Conservation (phyloP, 805 yeast species). For the Torulaspora delbrueckii region DNA sequence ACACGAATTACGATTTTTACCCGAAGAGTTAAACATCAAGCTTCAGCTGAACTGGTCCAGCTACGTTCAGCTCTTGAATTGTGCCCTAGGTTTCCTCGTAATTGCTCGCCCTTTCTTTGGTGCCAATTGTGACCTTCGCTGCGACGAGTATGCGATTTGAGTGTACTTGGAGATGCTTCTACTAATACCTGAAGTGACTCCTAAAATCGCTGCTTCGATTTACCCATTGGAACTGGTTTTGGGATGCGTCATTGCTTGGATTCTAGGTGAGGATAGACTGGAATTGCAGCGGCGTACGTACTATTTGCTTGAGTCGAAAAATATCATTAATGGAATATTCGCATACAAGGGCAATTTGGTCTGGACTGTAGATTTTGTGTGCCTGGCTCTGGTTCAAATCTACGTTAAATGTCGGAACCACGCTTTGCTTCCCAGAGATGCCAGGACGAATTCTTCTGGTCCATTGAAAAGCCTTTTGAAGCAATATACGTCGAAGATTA, state of each 20-base stretch:
- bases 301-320: conserved; percentile 28
- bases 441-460: conserved; percentile 1
- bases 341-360: conserved; percentile 36
- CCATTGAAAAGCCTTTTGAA: conserved; percentile 11
- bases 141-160: background rate
- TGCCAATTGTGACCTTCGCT: background rate
- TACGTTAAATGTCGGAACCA: conserved; percentile 8
- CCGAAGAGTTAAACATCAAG: background rate
- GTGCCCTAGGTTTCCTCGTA: background rate
- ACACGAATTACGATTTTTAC: background rate
- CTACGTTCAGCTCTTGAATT: background rate
- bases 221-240: conserved; percentile 18
- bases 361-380: conserved; percentile 26
- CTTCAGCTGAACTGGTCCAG: background rate
- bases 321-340: conserved; percentile 33
- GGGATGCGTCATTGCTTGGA: conserved; percentile 20
- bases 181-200: background rate
- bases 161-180: background rate
- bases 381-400: conserved; percentile 21
- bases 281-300: conserved; percentile 16
- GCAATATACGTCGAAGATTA: conserved; percentile 25
- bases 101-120: background rate
- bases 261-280: conserved; percentile 19
- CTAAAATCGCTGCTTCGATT: conserved; percentile 7
- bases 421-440: conserved; percentile 16